Evolutionary conservation across 2,329 filamentous ascomycete species (phyloP), one percentile per base, ranked within the genome.

Genomic region (Lasiodiplodia gonubiensis): DNA sequence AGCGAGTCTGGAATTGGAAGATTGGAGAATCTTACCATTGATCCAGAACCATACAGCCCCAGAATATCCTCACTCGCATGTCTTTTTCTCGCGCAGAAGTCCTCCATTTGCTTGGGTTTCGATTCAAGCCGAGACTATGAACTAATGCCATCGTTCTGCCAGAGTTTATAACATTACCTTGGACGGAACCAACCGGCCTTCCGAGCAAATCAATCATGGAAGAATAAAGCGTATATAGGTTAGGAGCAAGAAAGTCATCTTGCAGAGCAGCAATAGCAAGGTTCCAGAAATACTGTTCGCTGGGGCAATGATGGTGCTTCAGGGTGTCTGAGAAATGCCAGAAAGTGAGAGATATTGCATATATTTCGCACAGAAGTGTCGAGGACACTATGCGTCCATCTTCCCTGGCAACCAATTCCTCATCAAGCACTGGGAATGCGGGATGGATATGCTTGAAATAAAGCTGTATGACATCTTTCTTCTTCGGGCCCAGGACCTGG

Each of bases 31-130:
- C 46, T 27, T 67, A 67, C 64, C 85, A 88, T 49, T 84, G 81
- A 73, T 87, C 85, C 67, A 86, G 85, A 48, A 87, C 84, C 2
- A 87, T 77, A 2, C 86, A 83, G 5, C 82, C 85, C 86, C 86
- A 87, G 84, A 85, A 87, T 3, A 86, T 74, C 2, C 84, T 82
- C 35, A 84, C 83, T 7, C 86, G 80, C 18, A 84, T 75, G 10
- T 81, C 79, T 70, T 86, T 86, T 69, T 87, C 85, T 39, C 79
- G 76, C 1, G 78, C 78, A 1, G 82, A 81, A 1, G 86, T 79
- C 54, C 82, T 83, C 85, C 85, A 87, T 67, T 80, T 79, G 4
- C 80, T 82, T 14, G 85, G 84, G 70, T 87, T 83, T 33, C 86
- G 80, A 69, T 88, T 86, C 46, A 87, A 75, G 0, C 85, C 85